These are phyloP conservation scores for Orobanche coerulescens DNA, from an alignment of 257 asterid species.

Conservation along the genomic window DNA sequence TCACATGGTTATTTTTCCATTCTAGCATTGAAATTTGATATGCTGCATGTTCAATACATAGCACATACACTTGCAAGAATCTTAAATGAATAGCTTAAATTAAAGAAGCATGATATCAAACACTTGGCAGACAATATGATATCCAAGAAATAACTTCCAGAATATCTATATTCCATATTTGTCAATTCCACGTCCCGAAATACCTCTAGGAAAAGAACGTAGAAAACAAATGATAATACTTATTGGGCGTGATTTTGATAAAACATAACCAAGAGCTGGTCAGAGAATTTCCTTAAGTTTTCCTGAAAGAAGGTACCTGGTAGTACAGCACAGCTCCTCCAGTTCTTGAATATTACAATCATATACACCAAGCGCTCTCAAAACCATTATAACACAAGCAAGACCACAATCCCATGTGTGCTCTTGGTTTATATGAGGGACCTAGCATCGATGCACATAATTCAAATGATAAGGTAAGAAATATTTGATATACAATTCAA, in stretches of 20 bases:
- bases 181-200: not conserved
- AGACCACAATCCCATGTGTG: constrained; percentile 93
- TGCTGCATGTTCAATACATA: not conserved
- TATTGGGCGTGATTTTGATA: not conserved
- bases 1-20: not conserved
- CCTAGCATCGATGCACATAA: constrained; percentile 35
- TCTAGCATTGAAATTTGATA: not conserved
- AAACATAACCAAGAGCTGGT: not conserved
- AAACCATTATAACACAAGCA: constrained; percentile 87
- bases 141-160: not conserved
- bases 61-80: not conserved
- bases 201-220: no score
- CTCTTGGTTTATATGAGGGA: constrained; percentile 80
- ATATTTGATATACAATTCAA: not conserved
- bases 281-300: not conserved
- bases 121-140: not conserved
- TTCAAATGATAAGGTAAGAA: constrained; percentile 15
- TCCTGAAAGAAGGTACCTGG: constrained; percentile 41
- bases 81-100: not conserved
- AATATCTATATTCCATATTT: not conserved
- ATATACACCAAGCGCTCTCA: constrained; percentile 54
- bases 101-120: not conserved
- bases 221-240: not conserved
- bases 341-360: constrained; percentile 47
- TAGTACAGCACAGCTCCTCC: constrained; percentile 60